Evolutionary conservation across 176 grass and related monocot genomes (phyloP).

Genomic region (Juncus effusus): DNA sequence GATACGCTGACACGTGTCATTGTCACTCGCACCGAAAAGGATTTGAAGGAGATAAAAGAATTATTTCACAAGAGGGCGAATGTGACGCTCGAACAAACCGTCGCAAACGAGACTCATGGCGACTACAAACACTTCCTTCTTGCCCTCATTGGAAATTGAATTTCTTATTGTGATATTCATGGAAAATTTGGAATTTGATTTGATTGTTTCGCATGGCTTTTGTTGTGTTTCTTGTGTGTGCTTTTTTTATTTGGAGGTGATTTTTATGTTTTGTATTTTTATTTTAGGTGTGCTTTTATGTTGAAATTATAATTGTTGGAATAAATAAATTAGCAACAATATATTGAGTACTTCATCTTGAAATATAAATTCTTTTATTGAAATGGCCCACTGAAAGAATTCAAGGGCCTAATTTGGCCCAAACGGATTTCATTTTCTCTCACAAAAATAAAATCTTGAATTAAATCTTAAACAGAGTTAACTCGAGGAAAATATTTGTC

Average conservation of each 20-base stretch:
- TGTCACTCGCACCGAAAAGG: conserved; percentile 72
- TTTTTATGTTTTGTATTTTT: not conserved
- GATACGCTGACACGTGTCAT: conserved; percentile 53
- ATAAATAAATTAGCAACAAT: too few relatives aligned
- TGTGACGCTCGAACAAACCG: conserved; percentile 44
- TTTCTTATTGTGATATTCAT: not conserved
- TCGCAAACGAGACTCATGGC: conserved; percentile 49
- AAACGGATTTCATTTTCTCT: too few relatives aligned
- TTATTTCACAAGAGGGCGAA: conserved; percentile 48
- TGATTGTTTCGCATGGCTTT: conserved; percentile 6
- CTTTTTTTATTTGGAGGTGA: not conserved
- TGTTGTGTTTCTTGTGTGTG: not conserved
- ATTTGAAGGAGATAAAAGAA: conserved; percentile 56
- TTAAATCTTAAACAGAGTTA: too few relatives aligned
- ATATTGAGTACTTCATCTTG: too few relatives aligned
- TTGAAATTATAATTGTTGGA: not conserved
- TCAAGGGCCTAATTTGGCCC: too few relatives aligned
- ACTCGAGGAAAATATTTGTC: too few relatives aligned
- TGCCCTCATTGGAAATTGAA: conserved; percentile 52
- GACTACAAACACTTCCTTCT: conserved; percentile 74
- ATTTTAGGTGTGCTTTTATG: conserved; percentile 11
- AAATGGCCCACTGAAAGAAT: too few relatives aligned
- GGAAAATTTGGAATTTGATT: not conserved
- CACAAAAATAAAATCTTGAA: too few relatives aligned
- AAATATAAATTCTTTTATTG: too few relatives aligned